Evolutionary conservation across 1,139 yeast species (phyloP).

Genomic region (Zygosaccharomyces pseudobailii): DNA sequence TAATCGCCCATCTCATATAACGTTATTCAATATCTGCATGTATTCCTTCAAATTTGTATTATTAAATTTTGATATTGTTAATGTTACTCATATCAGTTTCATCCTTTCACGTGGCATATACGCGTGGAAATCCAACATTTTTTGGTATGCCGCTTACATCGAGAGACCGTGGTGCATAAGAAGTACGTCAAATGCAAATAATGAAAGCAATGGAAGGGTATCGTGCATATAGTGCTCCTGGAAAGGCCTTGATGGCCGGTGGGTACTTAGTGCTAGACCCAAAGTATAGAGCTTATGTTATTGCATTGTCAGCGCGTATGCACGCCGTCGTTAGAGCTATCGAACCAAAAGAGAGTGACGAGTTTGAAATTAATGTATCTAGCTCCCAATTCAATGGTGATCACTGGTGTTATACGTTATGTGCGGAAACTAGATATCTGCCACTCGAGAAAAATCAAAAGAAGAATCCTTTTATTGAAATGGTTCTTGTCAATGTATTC

Average conservation of each 20-base stretch:
- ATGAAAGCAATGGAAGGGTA: conserved; percentile 3
- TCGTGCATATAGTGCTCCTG: conserved; percentile 77
- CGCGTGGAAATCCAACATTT: background rate
- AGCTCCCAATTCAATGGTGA: conserved; percentile 81
- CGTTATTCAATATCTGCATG: too few species aligned
- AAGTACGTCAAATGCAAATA: background rate
- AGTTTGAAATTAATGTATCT: conserved; percentile 41
- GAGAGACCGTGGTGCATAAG: background rate
- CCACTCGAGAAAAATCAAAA: conserved; percentile 34
- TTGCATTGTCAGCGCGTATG: conserved; percentile 87
- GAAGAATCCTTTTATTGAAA: conserved; percentile 71
- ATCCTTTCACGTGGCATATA: too few species aligned
- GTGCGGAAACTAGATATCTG: conserved; percentile 11
- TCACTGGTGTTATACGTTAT: conserved; percentile 54
- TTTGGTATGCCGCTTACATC: background rate
- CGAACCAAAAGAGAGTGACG: conserved; percentile 13
- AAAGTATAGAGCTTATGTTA: conserved; percentile 66
- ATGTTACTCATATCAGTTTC: too few species aligned
- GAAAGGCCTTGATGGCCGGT: conserved; percentile 90
- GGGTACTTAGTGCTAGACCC: conserved; percentile 90
- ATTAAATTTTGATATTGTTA: background rate
- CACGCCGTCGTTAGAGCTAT: conserved; percentile 54
- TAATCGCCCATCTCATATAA: background rate
- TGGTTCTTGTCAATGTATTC: conserved; percentile 53
- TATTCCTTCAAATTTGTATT: background rate